Evolutionary conservation across 441 rosid genomes (phyloP), one percentile per base, ranked within the genome.

Genomic region (Gossypium gossypioides): DNA sequence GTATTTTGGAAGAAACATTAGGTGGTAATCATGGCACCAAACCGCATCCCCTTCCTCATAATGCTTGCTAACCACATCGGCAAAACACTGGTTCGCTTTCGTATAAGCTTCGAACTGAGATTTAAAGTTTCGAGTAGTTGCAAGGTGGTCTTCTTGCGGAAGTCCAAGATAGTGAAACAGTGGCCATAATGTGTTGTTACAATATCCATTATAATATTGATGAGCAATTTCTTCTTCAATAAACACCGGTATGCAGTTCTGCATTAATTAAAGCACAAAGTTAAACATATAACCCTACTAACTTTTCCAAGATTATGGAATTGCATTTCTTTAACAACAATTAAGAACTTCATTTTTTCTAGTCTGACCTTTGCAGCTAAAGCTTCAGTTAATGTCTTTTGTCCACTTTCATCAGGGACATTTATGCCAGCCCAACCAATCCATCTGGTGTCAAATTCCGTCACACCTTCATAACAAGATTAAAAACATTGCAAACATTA

Each of bases 371-470:
- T 90, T 79, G 85, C 87, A 55, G 91, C 91, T 69, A 88, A 78
- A 80, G 92, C 88, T 75, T 76, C 77, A 69, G 90, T 85, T 22
- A 90, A 79, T 72, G 88, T 78, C 60, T 46, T 79, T 75, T 85
- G 86, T 54, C 93, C 96, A 71, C 72, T 75, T 72, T 84, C 88
- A 81, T 90, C 96, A 56, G 88, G 86, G 32, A 90, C 96, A 74
- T 85, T 85, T 68, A 86, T 91, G 52, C 92, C 96, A 67, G 96
- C 92, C 96, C 92, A 90, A 72, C 96, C 96, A 79, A 89, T 88
- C 96, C 96, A 89, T 72, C 86, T 88, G 65, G 92, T 85, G 67
- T 89, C 92, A 68, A 88, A 87, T 74, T 86, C 91, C 77, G 74
- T 88, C 82, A 89, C 86, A 63, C 96, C 96, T 89, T 81, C 68